Percentiles rank a stretch among this genome's conserved stretches.
Conservation (phyloP, 2,329 filamentous ascomycete species). For the Botrytis aclada region DNA sequence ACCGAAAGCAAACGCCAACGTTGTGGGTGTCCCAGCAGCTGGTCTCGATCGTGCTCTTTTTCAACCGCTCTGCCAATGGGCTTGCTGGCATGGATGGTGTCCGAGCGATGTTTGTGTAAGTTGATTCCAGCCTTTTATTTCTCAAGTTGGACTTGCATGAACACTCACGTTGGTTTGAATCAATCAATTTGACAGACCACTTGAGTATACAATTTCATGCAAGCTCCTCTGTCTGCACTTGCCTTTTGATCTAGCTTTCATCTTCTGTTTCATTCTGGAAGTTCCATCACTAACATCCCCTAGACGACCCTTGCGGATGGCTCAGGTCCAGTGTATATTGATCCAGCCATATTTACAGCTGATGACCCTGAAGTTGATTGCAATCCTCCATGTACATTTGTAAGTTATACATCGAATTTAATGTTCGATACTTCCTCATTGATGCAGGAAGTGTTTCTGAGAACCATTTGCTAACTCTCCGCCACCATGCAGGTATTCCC, state of each 20-base stretch:
- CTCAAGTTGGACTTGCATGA: too few species aligned
- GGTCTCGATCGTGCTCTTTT: not conserved
- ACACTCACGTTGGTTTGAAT: too few species aligned
- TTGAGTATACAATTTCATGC: not conserved
- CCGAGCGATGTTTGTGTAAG: not conserved
- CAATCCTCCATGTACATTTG: not conserved
- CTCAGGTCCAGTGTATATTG: not conserved
- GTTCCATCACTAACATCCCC: not conserved
- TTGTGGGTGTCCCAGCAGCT: not conserved
- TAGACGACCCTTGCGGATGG: not conserved
- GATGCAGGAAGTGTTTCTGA: too few species aligned
- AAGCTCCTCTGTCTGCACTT: not conserved
- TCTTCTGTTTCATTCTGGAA: not conserved
- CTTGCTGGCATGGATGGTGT: constrained; percentile 1
- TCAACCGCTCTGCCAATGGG: not conserved
- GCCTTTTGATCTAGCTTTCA: not conserved
- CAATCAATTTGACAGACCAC: too few species aligned
- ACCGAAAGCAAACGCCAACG: not conserved
- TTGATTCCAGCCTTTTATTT: not conserved
- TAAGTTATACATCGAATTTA: not conserved
- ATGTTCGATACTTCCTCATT: not conserved
- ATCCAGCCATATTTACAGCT: not conserved
- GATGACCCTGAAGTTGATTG: not conserved
- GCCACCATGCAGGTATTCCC: not conserved
- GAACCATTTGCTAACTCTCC: not conserved